phyloP scores from a whole-genome alignment of 1,139 yeast species.

The Geotrichum aggregatum region DNA sequence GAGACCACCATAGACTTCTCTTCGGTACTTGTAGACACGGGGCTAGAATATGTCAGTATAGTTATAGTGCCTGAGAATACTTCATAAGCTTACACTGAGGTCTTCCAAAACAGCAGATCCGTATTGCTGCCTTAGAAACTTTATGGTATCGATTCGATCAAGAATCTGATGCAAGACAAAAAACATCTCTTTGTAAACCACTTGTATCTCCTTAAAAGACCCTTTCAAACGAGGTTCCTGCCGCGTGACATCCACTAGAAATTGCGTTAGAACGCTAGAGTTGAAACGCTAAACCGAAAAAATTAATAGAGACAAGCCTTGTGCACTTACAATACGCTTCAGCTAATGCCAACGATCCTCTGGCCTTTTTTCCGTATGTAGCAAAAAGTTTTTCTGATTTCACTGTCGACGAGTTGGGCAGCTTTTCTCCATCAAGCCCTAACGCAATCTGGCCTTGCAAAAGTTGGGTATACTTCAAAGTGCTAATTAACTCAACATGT shows the following conservation, averaged over 20 bases:
- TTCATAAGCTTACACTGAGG: slow-evolving; percentile 30
- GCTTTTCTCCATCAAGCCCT: slow-evolving; percentile 42
- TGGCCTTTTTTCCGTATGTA: slow-evolving; percentile 39
- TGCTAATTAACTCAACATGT: slow-evolving; percentile 41
- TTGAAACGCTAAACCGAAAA: too few relatives aligned
- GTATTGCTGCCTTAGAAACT: slow-evolving; percentile 43
- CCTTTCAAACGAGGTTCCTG: slow-evolving; percentile 51
- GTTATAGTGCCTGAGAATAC: too few relatives aligned
- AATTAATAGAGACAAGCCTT: background rate
- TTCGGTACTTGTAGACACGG: slow-evolving; percentile 44
- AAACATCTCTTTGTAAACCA: slow-evolving; percentile 45
- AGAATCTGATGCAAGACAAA: slow-evolving; percentile 46
- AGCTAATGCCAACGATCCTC: slow-evolving; percentile 43
- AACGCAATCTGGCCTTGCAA: slow-evolving; percentile 42
- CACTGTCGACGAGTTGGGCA: slow-evolving; percentile 30
- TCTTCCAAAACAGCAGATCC: slow-evolving; percentile 49
- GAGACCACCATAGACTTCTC: slow-evolving; percentile 45
- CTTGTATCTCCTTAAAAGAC: slow-evolving; percentile 41
- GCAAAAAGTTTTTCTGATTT: slow-evolving; percentile 34
- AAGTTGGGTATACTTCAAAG: slow-evolving; percentile 42
- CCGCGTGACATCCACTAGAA: slow-evolving; percentile 36
- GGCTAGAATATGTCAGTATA: slow-evolving; percentile 23
- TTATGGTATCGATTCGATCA: slow-evolving; percentile 48
- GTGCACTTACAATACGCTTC: slow-evolving; percentile 38
- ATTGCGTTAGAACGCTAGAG: background rate